Percentiles rank a stretch among this genome's conserved stretches.
These are phyloP conservation scores for Conticribra guillardii DNA, from an alignment of 108 stramenopile species.

Conservation along the genomic window DNA sequence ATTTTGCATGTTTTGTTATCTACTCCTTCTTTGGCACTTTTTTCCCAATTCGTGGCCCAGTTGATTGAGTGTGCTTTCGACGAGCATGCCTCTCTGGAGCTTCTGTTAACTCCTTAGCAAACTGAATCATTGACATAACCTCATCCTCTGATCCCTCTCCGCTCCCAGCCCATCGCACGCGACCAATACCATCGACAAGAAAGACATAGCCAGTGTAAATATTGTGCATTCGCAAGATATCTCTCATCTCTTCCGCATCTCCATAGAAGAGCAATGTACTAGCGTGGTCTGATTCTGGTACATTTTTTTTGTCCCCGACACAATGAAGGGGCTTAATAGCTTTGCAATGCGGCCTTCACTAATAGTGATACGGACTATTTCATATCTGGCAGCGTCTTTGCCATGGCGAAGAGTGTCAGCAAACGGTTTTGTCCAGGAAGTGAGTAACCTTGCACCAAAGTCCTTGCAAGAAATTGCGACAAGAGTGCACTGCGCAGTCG, in stretches of 20 bases:
- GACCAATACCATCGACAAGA: conserved; percentile 77
- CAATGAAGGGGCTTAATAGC: conserved; percentile 55
- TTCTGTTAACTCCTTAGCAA: conserved; percentile 58
- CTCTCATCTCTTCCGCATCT: conserved; percentile 66
- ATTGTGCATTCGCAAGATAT: conserved; percentile 85
- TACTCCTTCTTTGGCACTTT: too few species aligned
- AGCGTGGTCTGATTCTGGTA: conserved; percentile 59
- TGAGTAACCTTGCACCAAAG: conserved; percentile 70
- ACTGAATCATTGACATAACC: conserved; percentile 49
- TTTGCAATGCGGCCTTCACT: conserved; percentile 63
- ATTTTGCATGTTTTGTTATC: too few species aligned
- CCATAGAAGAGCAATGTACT: conserved; percentile 80
- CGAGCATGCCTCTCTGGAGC: conserved; percentile 3
- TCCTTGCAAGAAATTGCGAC: conserved; percentile 82
- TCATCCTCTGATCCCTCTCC: conserved; percentile 73
- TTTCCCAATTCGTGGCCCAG: conserved; percentile 35
- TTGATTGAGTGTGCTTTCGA: conserved; percentile 3
- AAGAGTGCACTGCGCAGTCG: conserved; percentile 65
- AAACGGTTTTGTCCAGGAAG: conserved; percentile 81
- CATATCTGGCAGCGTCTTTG: conserved; percentile 29
- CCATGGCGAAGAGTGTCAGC: conserved; percentile 48
- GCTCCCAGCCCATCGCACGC: conserved; percentile 82
- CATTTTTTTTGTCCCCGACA: conserved; percentile 55
- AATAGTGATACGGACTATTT: conserved; percentile 50
- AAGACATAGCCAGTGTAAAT: conserved; percentile 80